A percentile compares a stretch with the other conserved stretches of the same genome.
These are phyloP conservation scores for Pleurotus platypus DNA, from an alignment of 768 basidiomycete species.

Conservation along the genomic window DNA sequence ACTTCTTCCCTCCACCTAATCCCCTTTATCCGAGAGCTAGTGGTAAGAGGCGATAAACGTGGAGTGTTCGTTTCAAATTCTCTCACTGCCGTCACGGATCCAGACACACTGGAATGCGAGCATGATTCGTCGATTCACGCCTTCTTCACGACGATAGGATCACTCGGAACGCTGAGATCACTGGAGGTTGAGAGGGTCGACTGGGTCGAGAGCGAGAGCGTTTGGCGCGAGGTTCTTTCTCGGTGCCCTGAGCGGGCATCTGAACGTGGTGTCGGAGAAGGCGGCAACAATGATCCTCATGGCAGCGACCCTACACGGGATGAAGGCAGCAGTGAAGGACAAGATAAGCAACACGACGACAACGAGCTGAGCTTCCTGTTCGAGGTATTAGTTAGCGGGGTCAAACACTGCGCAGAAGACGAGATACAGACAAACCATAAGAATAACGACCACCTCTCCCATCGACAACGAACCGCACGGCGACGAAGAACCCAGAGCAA, in stretches of 20 bases:
- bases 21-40: background rate
- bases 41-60: background rate
- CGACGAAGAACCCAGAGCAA: too few species aligned
- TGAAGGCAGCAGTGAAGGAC: too few species aligned
- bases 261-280: too few species aligned
- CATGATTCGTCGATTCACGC: background rate
- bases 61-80: background rate
- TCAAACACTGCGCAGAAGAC: too few species aligned
- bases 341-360: background rate
- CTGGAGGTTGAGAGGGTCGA: conserved; percentile 1
- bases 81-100: too few species aligned
- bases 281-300: too few species aligned
- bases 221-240: too few species aligned
- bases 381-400: background rate
- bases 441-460: too few species aligned
- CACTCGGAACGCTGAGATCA: background rate
- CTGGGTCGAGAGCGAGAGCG: background rate
- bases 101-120: background rate
- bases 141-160: background rate
- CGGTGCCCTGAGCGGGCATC: too few species aligned
- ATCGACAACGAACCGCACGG: too few species aligned
- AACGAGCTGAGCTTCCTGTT: background rate
- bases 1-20: background rate
- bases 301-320: too few species aligned
- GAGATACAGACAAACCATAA: too few species aligned